Base-by-base conservation (phyloP, 768 basidiomycete genomes). In the Suillus subalutaceus region DNA sequence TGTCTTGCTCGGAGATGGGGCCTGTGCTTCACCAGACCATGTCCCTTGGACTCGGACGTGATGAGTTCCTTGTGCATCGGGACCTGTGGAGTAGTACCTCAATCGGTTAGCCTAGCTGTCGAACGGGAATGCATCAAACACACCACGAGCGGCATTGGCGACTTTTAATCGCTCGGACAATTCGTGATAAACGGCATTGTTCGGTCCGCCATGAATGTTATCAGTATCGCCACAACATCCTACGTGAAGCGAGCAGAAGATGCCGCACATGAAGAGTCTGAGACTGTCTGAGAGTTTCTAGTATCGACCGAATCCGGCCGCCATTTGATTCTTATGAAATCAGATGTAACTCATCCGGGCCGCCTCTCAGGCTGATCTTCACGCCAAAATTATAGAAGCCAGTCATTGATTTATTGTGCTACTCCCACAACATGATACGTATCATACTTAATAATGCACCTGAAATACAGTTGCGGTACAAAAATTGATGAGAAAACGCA, bases 101-200 rank as follows among this genome's bases (percentile, higher is more conserved):
- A 58, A 58, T 56, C 40, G 8, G 37, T 56, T 32, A 46, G 32
- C 48, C 13, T 50, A 26, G 30, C 35, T 4, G 15, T 35, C 61
- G 13, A 44, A 59, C 37, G 7, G 40, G 46, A 50, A 65, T 13
- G 18, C 23, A 60, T 43, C 65, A 32, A 44, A 72, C 79, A 68
- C 65, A 90, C 91, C 91, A 73, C 91, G 85, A 63, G 79, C 73
- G 63, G 84, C 81, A 68, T 90, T 91, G n/a, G 79, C 82, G 41
- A 63, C 72, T 68, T 79, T 80, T 61, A 92, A 73, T 43, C 72
- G 78, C 53, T 69, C 60, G 68, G 75, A 72, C 56, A 78, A 46
- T 63, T 66, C 66, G 58, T 66, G 10, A 65, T 75, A 76, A 52
- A 15, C 6, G 37, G 67, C 57, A 68, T 65, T 23, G 66, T 66